A percentile compares a stretch with the other conserved stretches of the same genome.
These are phyloP conservation scores for Sutorius australiensis DNA, from an alignment of 768 basidiomycete genomes.

Conservation along the genomic window DNA sequence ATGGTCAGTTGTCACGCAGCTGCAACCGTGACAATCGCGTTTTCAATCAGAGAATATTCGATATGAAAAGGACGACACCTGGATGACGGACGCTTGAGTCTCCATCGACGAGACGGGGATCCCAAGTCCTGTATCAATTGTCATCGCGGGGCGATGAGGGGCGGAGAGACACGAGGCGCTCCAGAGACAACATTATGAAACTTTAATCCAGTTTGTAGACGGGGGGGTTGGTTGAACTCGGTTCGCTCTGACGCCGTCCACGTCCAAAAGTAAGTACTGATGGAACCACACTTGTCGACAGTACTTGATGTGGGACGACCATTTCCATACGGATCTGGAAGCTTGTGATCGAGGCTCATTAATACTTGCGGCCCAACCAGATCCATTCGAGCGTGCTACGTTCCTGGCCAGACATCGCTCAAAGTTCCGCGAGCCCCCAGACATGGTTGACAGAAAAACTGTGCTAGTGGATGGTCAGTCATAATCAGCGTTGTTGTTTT, in stretches of 20 bases:
- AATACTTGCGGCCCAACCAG: conserved; percentile 8
- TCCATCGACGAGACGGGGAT: conserved; percentile 15
- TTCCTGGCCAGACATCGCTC: conserved; percentile 3
- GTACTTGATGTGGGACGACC: conserved; percentile 11
- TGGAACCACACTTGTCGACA: background rate
- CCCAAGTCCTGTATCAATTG: conserved; percentile 6
- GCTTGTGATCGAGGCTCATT: conserved; percentile 17
- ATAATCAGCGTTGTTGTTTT: background rate
- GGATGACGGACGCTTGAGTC: background rate
- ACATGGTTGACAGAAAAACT: background rate
- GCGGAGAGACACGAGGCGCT: conserved; percentile 17
- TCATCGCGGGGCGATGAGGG: conserved; percentile 21
- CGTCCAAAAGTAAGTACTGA: background rate
- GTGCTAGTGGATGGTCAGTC: background rate
- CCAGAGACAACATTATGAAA: conserved; percentile 20
- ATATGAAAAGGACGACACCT: conserved; percentile 19
- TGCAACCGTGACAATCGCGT: conserved; percentile 14
- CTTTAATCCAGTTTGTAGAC: conserved; percentile 10
- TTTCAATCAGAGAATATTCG: conserved; percentile 16
- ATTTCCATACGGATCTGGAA: conserved; percentile 11
- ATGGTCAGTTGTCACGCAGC: conserved; percentile 10
- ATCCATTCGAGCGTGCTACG: conserved; percentile 4
- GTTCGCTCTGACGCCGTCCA: conserved; percentile 22
- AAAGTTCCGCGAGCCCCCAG: conserved; percentile 4
- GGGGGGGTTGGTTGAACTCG: conserved; percentile 10